Conservation (phyloP, 805 yeast genomes). For the Kazachstania psychrophila region DNA sequence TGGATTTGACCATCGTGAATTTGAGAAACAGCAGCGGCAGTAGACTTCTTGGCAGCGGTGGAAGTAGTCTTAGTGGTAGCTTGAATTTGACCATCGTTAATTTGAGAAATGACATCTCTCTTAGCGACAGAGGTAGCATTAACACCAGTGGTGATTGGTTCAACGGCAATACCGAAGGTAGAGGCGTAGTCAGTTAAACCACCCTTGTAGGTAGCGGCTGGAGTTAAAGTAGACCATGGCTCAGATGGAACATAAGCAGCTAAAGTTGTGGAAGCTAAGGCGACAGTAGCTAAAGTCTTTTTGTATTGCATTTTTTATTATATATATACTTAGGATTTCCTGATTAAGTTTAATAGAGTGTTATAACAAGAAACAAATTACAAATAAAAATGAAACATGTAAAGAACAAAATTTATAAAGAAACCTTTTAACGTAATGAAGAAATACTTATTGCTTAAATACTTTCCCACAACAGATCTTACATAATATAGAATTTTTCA, state of each 20-base stretch:
- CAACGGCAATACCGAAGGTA: constrained; percentile 36
- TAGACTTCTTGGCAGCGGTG: constrained; percentile 41
- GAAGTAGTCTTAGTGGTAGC: constrained; percentile 19
- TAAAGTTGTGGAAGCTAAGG: constrained; percentile 20
- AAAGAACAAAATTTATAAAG: too few species aligned
- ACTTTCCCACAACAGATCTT: too few species aligned
- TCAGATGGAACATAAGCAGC: constrained; percentile 23
- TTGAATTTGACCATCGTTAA: constrained; percentile 51
- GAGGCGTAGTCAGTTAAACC: constrained; percentile 31
- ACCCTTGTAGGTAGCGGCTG: constrained; percentile 30
- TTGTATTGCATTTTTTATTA: constrained; percentile 18
- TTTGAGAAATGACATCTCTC: constrained; percentile 31
- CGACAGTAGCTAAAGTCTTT: constrained; percentile 20
- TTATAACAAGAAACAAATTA: too few species aligned
- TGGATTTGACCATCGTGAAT: constrained; percentile 28
- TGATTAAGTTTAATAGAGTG: too few species aligned
- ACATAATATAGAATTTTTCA: too few species aligned
- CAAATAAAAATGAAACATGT: too few species aligned
- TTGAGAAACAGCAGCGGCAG: constrained; percentile 32
- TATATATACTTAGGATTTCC: too few species aligned
- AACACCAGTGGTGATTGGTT: constrained; percentile 29
- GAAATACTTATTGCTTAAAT: too few species aligned
- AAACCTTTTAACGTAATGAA: too few species aligned
- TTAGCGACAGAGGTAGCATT: constrained; percentile 30
- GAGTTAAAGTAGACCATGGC: constrained; percentile 36